These are phyloP conservation scores for Nyssa sinensis DNA, from an alignment of 148 eudicot species.

Conservation along the genomic window DNA sequence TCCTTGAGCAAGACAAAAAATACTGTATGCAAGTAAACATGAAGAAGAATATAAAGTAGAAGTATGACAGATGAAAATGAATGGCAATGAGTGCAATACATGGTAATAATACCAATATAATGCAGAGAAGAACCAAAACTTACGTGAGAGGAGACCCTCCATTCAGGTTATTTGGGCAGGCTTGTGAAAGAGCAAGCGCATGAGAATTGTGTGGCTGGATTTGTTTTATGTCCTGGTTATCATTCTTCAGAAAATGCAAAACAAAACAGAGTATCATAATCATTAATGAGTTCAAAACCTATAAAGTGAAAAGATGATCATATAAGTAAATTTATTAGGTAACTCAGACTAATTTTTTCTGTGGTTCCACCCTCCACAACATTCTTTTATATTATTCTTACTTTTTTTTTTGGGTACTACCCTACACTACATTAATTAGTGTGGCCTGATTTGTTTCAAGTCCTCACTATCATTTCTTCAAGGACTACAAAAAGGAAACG, in stretches of 20 bases:
- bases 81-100: not conserved
- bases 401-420: not conserved
- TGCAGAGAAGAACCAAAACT: conserved; percentile 32
- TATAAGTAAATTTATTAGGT: not conserved
- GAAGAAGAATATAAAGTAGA: not conserved
- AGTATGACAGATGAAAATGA: not conserved
- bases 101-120: not conserved
- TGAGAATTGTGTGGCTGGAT: conserved; percentile 73
- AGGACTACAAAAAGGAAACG: not conserved
- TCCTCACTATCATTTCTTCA: conserved; percentile 57
- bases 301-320: not conserved
- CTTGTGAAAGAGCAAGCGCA: conserved; percentile 68
- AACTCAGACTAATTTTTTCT: not conserved
- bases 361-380: not conserved
- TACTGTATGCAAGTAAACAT: not conserved
- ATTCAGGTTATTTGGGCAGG: conserved; percentile 68
- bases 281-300: not conserved
- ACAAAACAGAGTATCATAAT: not conserved
- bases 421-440: conserved; percentile 11
- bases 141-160: conserved; percentile 77
- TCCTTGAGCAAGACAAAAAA: not conserved
- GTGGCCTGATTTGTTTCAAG: conserved; percentile 57
- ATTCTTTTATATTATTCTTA: not conserved
- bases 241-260: conserved; percentile 35
- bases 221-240: conserved; percentile 59